Percentiles rank a stretch among this genome's conserved stretches.
Conservation (phyloP, 2,329 filamentous ascomycete species). For the Hymenoscyphus fraxineus region DNA sequence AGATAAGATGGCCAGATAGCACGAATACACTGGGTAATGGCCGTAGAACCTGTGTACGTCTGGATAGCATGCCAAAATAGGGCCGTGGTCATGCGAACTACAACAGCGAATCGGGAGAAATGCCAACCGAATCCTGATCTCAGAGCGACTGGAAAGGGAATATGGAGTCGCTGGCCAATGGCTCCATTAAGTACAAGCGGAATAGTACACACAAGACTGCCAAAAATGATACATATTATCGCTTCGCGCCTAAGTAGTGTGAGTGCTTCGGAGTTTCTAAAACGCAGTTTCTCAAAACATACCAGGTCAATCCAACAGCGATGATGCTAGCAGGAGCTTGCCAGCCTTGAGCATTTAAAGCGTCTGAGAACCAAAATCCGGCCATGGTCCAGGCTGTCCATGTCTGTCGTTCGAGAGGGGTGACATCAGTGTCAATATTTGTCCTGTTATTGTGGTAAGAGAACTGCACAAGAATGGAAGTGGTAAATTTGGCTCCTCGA, state of each 20-base stretch:
- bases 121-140: slow-evolving; percentile 45
- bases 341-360: slow-evolving; percentile 44
- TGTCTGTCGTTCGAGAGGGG: slow-evolving; percentile 42
- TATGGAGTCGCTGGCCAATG: slow-evolving; percentile 43
- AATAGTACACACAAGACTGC: slow-evolving; percentile 53
- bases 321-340: slow-evolving; percentile 45
- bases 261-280: neutral
- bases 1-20: slow-evolving; percentile 53
- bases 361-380: slow-evolving; percentile 45
- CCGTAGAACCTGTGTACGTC: slow-evolving; percentile 32
- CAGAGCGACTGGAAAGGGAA: slow-evolving; percentile 44
- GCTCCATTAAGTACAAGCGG: slow-evolving; percentile 45
- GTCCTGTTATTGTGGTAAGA: slow-evolving; percentile 32
- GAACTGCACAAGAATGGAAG: neutral
- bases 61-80: slow-evolving; percentile 33
- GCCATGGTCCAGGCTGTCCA: slow-evolving; percentile 42
- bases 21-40: slow-evolving; percentile 40
- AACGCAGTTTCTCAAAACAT: slow-evolving; percentile 13
- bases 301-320: slow-evolving; percentile 42
- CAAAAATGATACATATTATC: slow-evolving; percentile 47
- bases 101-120: slow-evolving; percentile 38
- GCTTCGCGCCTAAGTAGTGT: slow-evolving; percentile 22
- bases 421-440: slow-evolving; percentile 44
- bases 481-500: neutral
- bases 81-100: slow-evolving; percentile 37